Conservation (phyloP, 495 filamentous ascomycete species). For the Apiosordaria backusii region DNA sequence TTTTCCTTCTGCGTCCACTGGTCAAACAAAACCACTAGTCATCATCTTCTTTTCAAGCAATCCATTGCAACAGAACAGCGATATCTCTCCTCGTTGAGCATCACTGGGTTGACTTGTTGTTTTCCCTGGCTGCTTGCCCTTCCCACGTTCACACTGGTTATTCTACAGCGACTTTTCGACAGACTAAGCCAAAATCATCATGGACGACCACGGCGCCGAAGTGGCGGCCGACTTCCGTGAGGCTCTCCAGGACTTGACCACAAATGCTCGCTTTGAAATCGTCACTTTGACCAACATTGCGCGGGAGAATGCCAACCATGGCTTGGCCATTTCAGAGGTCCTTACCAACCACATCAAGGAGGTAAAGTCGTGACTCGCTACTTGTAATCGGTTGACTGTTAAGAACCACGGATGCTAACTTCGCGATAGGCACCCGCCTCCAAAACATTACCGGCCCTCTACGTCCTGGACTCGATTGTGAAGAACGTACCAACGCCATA, state of each 20-base stretch:
- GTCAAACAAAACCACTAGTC: not conserved
- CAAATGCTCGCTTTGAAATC: conserved; percentile 89
- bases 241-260: conserved; percentile 83
- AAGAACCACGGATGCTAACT: conserved; percentile 13
- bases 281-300: conserved; percentile 94
- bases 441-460: conserved; percentile 90
- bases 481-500: conserved; percentile 99
- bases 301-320: conserved; percentile 92
- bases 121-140: conserved; percentile 6
- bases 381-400: conserved; percentile 4
- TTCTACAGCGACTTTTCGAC: not conserved
- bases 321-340: conserved; percentile 81
- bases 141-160: not conserved
- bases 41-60: conserved; percentile 5
- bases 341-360: conserved; percentile 88
- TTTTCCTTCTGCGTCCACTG: no score
- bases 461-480: conserved; percentile 95
- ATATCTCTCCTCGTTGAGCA: not conserved
- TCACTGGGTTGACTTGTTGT: conserved; percentile 1
- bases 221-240: conserved; percentile 93
- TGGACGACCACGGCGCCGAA: conserved; percentile 77
- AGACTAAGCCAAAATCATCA: conserved; percentile 36
- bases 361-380: conserved; percentile 48
- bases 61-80: not conserved
- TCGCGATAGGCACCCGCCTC: conserved; percentile 66